Evolutionary conservation across 495 filamentous ascomycete species (phyloP), one percentile per base, ranked within the genome.

Genomic region (Tuber umbilicatum): DNA sequence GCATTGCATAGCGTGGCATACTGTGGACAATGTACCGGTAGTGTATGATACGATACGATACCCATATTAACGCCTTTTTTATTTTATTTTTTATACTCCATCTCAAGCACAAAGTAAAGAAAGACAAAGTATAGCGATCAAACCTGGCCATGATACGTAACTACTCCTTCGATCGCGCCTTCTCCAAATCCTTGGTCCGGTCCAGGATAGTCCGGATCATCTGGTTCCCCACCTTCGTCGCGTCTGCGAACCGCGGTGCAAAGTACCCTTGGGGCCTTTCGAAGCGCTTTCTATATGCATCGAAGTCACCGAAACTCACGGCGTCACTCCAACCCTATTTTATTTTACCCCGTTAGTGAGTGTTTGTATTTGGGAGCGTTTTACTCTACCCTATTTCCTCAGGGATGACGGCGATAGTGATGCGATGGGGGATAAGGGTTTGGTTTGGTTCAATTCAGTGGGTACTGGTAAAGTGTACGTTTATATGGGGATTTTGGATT

Each of bases 141-240:
- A 64, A 17, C 14, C 55, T 35, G 55, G 35, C 55, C 1, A 5
- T 60, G 55, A 27, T 7, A 35, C 9, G n/a, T 27, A 23, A 60
- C 23, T 60, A 60, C 23, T 60, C n/a, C 10, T 31, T 27, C 55
- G 27, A 64, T 31, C 27, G 42, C 31, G 69, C 73, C 67, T 75
- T n/a, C 69, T 73, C 76, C 64, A 75, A 70, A 78, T 84, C 83
- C 75, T 83, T 85, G 27, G 89, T 92, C 85, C 93, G 94, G 85
- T 94, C 93, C 75, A 97, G 84, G 70, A 99, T 97, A 19, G 93
- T 94, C 86, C 90, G 92, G 83, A 98, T 97, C 95, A 99, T 99
- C 80, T 94, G 91, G 81, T 98, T 97, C 6, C 95, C 95, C 35
- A 99, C 85, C 81, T 87, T 90, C 37, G 89, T 90, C 10, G 95